Evolutionary conservation across 2,329 filamentous ascomycete genomes (phyloP).

Genomic region (Pseudocercospora fijiensis): DNA sequence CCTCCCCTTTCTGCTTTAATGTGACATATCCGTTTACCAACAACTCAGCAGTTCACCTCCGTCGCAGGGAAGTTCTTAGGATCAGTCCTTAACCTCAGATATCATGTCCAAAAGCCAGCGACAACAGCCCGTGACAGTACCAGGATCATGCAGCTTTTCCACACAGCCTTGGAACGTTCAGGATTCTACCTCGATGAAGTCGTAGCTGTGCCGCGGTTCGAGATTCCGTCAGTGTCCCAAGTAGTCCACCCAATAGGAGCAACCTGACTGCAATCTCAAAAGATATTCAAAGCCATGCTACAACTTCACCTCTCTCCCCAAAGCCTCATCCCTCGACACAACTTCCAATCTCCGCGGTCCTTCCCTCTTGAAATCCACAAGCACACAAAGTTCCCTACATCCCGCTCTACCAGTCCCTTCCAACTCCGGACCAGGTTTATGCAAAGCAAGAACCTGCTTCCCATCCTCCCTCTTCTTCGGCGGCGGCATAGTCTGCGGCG

Average conservation of each 20-base stretch:
- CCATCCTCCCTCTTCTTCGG: constrained; percentile 48
- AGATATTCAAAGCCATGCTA: neutral
- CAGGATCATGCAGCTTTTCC: too few species aligned
- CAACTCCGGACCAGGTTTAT: constrained; percentile 57
- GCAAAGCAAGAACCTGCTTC: constrained; percentile 53
- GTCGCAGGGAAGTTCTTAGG: too few species aligned
- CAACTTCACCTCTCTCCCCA: constrained; percentile 24
- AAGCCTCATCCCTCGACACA: constrained; percentile 42
- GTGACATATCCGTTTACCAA: too few species aligned
- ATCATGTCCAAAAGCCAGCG: too few species aligned
- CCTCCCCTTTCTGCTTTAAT: too few species aligned
- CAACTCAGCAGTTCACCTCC: too few species aligned
- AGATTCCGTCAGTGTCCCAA: neutral
- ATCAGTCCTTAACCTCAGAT: too few species aligned
- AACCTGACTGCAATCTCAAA: neutral
- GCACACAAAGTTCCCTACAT: constrained; percentile 55
- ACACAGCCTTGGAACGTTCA: too few species aligned
- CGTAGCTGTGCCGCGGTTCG: too few species aligned
- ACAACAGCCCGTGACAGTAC: too few species aligned
- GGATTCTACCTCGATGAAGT: too few species aligned
- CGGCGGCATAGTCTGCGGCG: constrained; percentile 42
- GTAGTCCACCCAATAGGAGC: too few species aligned
- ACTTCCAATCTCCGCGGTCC: constrained; percentile 58
- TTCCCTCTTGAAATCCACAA: constrained; percentile 58
- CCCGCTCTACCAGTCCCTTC: constrained; percentile 46